These are phyloP conservation scores for Wallacemonas sp. DNA, from an alignment of 208 protist species.

Conservation along the genomic window DNA sequence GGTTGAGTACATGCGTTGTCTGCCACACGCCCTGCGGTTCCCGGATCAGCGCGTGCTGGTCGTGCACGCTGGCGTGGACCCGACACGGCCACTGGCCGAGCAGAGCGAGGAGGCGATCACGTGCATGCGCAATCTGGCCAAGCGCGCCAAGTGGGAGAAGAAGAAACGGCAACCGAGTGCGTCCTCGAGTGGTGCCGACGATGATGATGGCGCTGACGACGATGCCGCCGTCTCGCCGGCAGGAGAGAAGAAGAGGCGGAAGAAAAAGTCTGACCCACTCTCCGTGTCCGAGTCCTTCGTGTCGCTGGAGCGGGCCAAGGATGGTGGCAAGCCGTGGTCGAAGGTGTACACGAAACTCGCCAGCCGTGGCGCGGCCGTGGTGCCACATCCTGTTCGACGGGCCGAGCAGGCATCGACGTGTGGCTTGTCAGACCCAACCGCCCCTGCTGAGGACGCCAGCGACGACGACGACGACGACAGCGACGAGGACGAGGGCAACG, in stretches of 20 bases:
- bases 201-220: background rate
- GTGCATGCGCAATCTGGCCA: conserved; percentile 57
- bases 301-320: conserved; percentile 28
- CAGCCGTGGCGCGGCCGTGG: conserved; percentile 10
- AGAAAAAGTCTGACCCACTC: conserved; percentile 22
- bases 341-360: conserved; percentile 42
- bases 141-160: conserved; percentile 12
- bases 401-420: too few relatives aligned
- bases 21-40: conserved; percentile 74
- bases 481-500: background rate
- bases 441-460: background rate
- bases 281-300: conserved; percentile 32
- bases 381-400: background rate
- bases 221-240: background rate
- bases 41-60: conserved; percentile 53
- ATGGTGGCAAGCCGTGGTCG: conserved; percentile 44
- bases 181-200: background rate
- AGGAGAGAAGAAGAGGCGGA: conserved; percentile 12
- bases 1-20: conserved; percentile 38
- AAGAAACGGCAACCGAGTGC: background rate
- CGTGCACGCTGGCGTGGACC: conserved; percentile 78
- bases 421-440: too few relatives aligned
- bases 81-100: conserved; percentile 35
- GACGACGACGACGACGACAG: conserved; percentile 14
- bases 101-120: conserved; percentile 48